phyloP scores from a whole-genome alignment of 1,284 basidiomycete species.

The Veloboletus limbatus region DNA sequence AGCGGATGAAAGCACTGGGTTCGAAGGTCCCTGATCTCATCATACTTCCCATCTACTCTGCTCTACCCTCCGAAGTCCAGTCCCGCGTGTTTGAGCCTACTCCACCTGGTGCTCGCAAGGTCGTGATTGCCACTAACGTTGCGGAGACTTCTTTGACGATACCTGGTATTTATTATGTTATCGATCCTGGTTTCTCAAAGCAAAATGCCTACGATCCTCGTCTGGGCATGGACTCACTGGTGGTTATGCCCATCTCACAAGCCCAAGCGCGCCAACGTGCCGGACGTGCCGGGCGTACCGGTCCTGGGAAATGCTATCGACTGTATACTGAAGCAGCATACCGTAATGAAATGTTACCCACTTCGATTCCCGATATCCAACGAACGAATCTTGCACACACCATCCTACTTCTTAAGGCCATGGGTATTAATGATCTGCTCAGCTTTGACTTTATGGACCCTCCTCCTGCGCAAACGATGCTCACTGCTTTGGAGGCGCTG shows the following conservation, averaged over 20 bases:
- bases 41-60: slow-evolving; percentile 97
- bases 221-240: slow-evolving; percentile 97
- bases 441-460: slow-evolving; percentile 99
- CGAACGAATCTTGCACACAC: slow-evolving; percentile 91
- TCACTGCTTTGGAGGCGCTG: slow-evolving; percentile 90
- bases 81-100: slow-evolving; percentile 97
- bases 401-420: slow-evolving; percentile 95
- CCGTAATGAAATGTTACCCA: slow-evolving; percentile 98
- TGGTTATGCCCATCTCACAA: slow-evolving; percentile 99
- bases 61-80: slow-evolving; percentile 96
- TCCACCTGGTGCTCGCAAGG: slow-evolving; percentile 94
- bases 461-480: slow-evolving; percentile 93
- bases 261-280: slow-evolving; percentile 95
- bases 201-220: slow-evolving; percentile 98
- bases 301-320: slow-evolving; percentile 97
- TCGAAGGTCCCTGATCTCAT: slow-evolving; percentile 96
- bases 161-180: slow-evolving; percentile 98
- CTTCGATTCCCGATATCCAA: slow-evolving; percentile 96
- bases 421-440: slow-evolving; percentile 98
- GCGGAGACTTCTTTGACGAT: slow-evolving; percentile 99
- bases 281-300: slow-evolving; percentile 95
- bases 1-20: slow-evolving; percentile 97
- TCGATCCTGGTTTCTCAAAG: slow-evolving; percentile 98
- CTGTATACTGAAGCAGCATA: slow-evolving; percentile 98
- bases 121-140: slow-evolving; percentile 98